Percentiles rank a stretch among this genome's conserved stretches.
Conservation (phyloP, 495 filamentous ascomycete species). For the Hyaloscypha hepaticicola region DNA sequence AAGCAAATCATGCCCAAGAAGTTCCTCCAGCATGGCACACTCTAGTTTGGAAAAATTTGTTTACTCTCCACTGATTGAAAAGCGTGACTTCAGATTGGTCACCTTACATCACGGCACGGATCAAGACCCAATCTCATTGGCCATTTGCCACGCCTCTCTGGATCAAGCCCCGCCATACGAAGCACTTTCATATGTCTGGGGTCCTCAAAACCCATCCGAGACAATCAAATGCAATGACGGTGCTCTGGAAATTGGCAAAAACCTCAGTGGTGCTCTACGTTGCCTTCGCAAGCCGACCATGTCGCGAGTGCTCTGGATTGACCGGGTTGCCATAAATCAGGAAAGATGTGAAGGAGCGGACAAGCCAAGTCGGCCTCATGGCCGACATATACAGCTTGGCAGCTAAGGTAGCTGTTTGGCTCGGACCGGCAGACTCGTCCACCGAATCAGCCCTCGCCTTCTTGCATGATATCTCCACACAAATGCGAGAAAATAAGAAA, state of each 20-base stretch:
- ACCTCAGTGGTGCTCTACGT: background rate
- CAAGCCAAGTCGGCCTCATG: slow-evolving; percentile 28
- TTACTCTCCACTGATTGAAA: too few species aligned
- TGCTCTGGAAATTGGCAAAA: background rate
- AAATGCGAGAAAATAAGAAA: background rate
- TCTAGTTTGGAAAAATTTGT: too few species aligned
- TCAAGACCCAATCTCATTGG: too few species aligned
- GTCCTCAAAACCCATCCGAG: slow-evolving; percentile 13
- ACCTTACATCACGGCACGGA: too few species aligned
- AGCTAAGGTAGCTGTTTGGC: slow-evolving; percentile 28
- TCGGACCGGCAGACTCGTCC: slow-evolving; percentile 7
- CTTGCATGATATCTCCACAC: background rate
- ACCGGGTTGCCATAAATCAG: slow-evolving; percentile 32
- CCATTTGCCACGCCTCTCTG: background rate
- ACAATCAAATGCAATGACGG: background rate
- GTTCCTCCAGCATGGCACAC: too few species aligned
- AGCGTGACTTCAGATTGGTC: too few species aligned
- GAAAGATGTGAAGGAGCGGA: slow-evolving; percentile 28
- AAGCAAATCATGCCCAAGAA: too few species aligned
- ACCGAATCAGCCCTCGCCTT: background rate
- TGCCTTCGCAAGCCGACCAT: background rate
- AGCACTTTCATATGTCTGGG: slow-evolving; percentile 18
- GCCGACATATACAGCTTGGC: slow-evolving; percentile 29
- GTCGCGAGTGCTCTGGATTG: background rate
- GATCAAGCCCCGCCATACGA: background rate